These are phyloP conservation scores for Amborella trichopoda DNA, from an alignment of 164 flowering plant genomes.

Conservation along the genomic window DNA sequence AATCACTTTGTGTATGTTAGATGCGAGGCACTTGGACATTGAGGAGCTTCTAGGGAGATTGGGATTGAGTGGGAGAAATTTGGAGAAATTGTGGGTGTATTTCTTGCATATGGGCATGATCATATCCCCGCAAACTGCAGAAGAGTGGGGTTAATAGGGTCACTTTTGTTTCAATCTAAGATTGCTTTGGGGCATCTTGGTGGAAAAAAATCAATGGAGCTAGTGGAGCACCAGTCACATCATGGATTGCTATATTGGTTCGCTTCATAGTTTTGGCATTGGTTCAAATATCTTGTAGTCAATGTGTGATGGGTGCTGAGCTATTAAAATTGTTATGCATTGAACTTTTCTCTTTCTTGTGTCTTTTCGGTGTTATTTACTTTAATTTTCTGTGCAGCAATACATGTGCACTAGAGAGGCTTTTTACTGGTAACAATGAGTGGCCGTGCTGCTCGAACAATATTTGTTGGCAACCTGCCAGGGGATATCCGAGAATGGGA, in stretches of 20 bases:
- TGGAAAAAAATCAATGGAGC: conserved; percentile 92
- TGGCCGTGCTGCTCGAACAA: conserved; percentile 74
- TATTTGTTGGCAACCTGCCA: conserved; percentile 94
- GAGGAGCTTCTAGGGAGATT: conserved; percentile 88
- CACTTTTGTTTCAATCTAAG: conserved; percentile 48
- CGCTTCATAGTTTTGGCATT: conserved; percentile 69
- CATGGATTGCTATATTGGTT: conserved; percentile 93
- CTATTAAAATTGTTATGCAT: conserved; percentile 1
- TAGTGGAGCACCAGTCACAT: conserved; percentile 83
- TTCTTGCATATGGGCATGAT: conserved; percentile 54
- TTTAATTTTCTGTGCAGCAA: conserved; percentile 20
- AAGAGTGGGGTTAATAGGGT: conserved; percentile 51
- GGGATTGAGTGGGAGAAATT: conserved; percentile 72
- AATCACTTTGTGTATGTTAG: conserved; percentile 91
- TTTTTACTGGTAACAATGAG: conserved; percentile 38
- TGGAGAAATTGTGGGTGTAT: conserved; percentile 51
- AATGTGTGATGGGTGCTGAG: conserved; percentile 12
- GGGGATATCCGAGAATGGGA: conserved; percentile 72
- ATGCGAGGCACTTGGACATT: conserved; percentile 91
- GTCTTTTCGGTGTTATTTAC: background rate
- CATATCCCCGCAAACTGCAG: conserved; percentile 43
- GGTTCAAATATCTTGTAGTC: conserved; percentile 18
- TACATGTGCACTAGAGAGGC: conserved; percentile 1
- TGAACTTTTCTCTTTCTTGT: background rate
- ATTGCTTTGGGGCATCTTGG: conserved; percentile 90